These are phyloP conservation scores for Mortierella sp. DNA, from an alignment of 371 early-diverging fungal species.

Conservation along the genomic window DNA sequence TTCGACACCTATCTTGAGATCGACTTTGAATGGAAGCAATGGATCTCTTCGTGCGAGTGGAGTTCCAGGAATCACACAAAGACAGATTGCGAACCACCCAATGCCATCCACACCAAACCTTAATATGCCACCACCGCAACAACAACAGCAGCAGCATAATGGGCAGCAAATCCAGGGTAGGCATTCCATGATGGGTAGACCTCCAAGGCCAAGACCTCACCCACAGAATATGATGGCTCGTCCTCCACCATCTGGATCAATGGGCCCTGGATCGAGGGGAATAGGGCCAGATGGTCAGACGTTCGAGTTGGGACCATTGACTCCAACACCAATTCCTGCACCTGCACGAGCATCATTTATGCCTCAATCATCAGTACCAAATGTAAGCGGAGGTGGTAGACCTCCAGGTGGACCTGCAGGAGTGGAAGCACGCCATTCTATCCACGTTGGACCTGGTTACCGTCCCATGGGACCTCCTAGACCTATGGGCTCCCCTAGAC, in stretches of 20 bases:
- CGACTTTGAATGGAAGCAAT: conserved; percentile 32
- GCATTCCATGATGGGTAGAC: conserved; percentile 26
- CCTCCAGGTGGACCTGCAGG: conserved; percentile 12
- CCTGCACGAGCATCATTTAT: conserved; percentile 14
- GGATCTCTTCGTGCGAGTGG: conserved; percentile 30
- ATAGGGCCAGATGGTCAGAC: conserved; percentile 32
- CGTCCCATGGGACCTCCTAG: conserved; percentile 22
- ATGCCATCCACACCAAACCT: conserved; percentile 40
- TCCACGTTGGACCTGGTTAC: conserved; percentile 20
- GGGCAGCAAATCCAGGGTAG: conserved; percentile 10
- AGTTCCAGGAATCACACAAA: not conserved
- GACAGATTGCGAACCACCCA: conserved; percentile 16
- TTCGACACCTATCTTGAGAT: conserved; percentile 33
- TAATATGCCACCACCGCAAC: conserved; percentile 15
- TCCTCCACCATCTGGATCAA: conserved; percentile 14
- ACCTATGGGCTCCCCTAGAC: not conserved
- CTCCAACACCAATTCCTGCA: not conserved
- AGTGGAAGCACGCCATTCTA: conserved; percentile 28
- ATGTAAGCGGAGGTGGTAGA: conserved; percentile 6
- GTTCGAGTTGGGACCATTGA: conserved; percentile 41
- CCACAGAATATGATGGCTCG: conserved; percentile 18
- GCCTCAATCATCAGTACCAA: not conserved
- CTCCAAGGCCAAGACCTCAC: conserved; percentile 29
- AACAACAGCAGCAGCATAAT: conserved; percentile 22
- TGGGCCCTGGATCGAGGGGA: conserved; percentile 10